These are phyloP conservation scores for Trichoderma koningii DNA, from an alignment of 2,329 filamentous ascomycete species.

Conservation along the genomic window DNA sequence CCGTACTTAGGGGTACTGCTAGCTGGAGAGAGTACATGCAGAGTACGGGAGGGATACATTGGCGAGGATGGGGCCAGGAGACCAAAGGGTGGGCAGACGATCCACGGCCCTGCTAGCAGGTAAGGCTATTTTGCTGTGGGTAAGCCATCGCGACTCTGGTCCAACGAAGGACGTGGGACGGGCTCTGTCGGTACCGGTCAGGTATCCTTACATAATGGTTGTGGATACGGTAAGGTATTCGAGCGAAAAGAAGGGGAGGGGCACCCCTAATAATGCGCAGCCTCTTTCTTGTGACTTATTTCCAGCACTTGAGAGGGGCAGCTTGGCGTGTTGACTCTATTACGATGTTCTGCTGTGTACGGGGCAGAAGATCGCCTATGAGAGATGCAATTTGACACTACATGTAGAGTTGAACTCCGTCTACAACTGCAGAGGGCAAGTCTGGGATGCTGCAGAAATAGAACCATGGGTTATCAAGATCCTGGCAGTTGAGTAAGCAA, in stretches of 20 bases:
- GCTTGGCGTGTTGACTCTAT: no score
- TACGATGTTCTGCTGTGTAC: no score
- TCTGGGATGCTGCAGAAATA: no score
- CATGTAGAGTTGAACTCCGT: no score
- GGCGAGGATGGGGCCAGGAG: neutral
- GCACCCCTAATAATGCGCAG: conserved; percentile 1
- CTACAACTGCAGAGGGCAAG: no score
- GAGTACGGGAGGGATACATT: conserved; percentile 1
- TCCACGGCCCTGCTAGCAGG: conserved; percentile 6
- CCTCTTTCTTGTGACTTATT: neutral
- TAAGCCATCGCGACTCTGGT: neutral
- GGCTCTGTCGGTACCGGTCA: neutral
- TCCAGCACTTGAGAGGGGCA: neutral
- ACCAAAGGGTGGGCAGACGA: conserved; percentile 10
- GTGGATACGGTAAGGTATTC: neutral
- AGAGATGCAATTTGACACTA: no score
- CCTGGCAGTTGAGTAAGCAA: no score
- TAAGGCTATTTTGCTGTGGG: conserved; percentile 10
- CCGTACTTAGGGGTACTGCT: conserved; percentile 16
- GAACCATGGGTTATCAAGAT: no score
- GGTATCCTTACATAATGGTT: neutral
- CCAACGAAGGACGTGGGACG: neutral
- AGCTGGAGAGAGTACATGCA: neutral
- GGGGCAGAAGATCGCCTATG: no score
- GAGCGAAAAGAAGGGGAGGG: neutral